These are phyloP conservation scores for Lasiodiplodia sp. DNA, from an alignment of 2,329 filamentous ascomycete genomes.

Conservation along the genomic window DNA sequence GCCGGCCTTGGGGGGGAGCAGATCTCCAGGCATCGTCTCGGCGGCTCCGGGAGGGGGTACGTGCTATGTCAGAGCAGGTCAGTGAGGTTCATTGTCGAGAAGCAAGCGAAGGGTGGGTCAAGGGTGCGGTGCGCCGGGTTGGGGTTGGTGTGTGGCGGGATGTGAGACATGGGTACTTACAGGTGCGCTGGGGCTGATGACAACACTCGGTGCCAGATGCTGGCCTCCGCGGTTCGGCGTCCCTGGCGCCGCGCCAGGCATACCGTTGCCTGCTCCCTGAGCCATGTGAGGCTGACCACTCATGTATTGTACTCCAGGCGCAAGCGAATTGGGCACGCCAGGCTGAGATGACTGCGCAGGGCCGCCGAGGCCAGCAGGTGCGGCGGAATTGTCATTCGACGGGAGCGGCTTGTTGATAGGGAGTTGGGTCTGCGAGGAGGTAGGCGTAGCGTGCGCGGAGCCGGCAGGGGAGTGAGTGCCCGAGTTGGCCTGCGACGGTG, in stretches of 20 bases:
- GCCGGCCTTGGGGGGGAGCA: conserved; percentile 90
- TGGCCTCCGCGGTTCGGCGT: conserved; percentile 70
- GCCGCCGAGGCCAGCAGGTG: conserved; percentile 35
- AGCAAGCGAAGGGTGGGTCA: conserved; percentile 12
- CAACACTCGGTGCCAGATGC: conserved; percentile 80
- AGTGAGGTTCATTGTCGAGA: conserved; percentile 31
- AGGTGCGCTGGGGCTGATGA: conserved; percentile 93
- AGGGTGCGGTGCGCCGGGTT: conserved; percentile 17
- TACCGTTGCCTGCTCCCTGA: conserved; percentile 27
- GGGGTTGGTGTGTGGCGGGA: conserved; percentile 23
- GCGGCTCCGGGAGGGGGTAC: conserved; percentile 89
- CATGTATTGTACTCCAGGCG: conserved; percentile 42
- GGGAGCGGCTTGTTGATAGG: conserved; percentile 79
- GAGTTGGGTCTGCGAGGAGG: conserved; percentile 86
- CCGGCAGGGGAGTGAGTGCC: conserved; percentile 64
- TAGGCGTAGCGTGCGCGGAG: conserved; percentile 75
- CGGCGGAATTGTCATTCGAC: conserved; percentile 41
- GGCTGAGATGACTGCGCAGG: conserved; percentile 40
- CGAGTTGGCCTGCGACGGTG: conserved; percentile 70
- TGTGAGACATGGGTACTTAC: conserved; percentile 39
- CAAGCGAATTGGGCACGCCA: conserved; percentile 41
- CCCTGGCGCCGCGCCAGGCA: conserved; percentile 52
- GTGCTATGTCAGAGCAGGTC: conserved; percentile 65
- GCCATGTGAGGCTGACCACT: conserved; percentile 40
- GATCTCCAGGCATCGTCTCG: conserved; percentile 97